These are phyloP conservation scores for Aspergillus affinis DNA, from an alignment of 495 filamentous ascomycete species.

Conservation along the genomic window DNA sequence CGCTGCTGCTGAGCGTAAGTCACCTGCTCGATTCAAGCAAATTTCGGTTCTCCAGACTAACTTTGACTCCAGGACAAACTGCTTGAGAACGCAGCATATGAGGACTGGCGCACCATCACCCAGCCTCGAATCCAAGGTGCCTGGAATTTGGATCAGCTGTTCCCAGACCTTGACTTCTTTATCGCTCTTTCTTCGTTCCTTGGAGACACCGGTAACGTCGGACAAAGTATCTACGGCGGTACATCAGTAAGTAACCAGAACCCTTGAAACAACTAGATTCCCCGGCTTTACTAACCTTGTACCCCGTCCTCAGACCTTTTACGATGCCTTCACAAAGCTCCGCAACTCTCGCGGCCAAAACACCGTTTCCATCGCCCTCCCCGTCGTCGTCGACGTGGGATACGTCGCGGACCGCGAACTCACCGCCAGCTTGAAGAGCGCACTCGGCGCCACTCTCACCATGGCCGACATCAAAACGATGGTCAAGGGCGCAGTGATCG, in stretches of 20 bases:
- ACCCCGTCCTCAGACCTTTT: neutral
- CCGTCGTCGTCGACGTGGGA: neutral
- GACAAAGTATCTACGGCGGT: neutral
- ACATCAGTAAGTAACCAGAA: neutral
- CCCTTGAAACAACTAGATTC: too few species aligned
- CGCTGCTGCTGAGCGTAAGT: conserved; percentile 1
- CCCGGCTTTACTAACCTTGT: neutral
- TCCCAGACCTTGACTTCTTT: neutral
- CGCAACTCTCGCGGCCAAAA: neutral
- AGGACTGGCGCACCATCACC: neutral
- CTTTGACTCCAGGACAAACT: neutral
- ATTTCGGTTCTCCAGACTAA: neutral
- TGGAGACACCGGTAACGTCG: conserved; percentile 1
- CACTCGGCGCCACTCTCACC: neutral
- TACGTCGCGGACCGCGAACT: neutral
- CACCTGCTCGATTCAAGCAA: neutral
- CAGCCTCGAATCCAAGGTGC: neutral
- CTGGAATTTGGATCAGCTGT: neutral
- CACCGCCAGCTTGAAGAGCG: neutral
- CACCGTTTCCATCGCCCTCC: neutral
- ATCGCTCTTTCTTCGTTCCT: conserved; percentile 1
- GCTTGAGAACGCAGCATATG: neutral
- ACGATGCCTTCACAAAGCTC: neutral
- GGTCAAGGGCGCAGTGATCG: neutral
- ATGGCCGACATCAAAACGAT: conserved; percentile 1